Evolutionary conservation across 495 filamentous ascomycete species (phyloP).

Genomic region (Filosporella fistucella): DNA sequence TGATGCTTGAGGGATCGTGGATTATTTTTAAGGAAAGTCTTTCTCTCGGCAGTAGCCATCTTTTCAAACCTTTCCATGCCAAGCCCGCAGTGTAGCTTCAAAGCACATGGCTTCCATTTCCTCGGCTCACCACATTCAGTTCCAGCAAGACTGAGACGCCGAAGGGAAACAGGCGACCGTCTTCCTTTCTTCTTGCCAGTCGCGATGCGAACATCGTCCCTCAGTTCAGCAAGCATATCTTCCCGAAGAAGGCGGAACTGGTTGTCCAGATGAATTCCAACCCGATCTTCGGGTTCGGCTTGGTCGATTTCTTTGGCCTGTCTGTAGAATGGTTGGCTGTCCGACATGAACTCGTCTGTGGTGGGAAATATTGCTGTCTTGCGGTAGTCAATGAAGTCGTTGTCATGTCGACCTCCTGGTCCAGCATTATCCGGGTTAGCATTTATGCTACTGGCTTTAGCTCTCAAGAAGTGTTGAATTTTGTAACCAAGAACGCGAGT

Average conservation of each 20-base stretch:
- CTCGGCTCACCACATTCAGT: slow-evolving; percentile 25
- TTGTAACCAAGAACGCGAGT: slow-evolving; percentile 17
- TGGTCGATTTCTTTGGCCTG: slow-evolving; percentile 37
- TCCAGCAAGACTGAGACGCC: slow-evolving; percentile 25
- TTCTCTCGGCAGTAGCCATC: slow-evolving; percentile 28
- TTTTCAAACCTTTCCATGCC: slow-evolving; percentile 42
- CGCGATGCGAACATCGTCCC: slow-evolving; percentile 48
- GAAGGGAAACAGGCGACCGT: slow-evolving; percentile 26
- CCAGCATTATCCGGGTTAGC: not conserved
- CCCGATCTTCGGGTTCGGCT: slow-evolving; percentile 5
- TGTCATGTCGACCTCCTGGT: slow-evolving; percentile 75
- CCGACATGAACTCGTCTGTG: slow-evolving; percentile 58
- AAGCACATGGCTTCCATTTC: slow-evolving; percentile 29
- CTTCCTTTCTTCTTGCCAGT: slow-evolving; percentile 34
- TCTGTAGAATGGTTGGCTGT: slow-evolving; percentile 54
- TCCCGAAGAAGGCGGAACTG: slow-evolving; percentile 76
- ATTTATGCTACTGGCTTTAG: not conserved
- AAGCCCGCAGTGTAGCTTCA: slow-evolving; percentile 30
- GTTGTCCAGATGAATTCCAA: slow-evolving; percentile 58
- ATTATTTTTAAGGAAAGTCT: slow-evolving; percentile 42
- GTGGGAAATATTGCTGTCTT: slow-evolving; percentile 66
- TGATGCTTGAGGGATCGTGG: slow-evolving; percentile 51
- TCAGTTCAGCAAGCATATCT: slow-evolving; percentile 66
- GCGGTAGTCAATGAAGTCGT: slow-evolving; percentile 61
- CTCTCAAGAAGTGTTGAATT: slow-evolving; percentile 5